phyloP scores from a whole-genome alignment of 2,329 filamentous ascomycete species.

The Fusarium oxysporum region DNA sequence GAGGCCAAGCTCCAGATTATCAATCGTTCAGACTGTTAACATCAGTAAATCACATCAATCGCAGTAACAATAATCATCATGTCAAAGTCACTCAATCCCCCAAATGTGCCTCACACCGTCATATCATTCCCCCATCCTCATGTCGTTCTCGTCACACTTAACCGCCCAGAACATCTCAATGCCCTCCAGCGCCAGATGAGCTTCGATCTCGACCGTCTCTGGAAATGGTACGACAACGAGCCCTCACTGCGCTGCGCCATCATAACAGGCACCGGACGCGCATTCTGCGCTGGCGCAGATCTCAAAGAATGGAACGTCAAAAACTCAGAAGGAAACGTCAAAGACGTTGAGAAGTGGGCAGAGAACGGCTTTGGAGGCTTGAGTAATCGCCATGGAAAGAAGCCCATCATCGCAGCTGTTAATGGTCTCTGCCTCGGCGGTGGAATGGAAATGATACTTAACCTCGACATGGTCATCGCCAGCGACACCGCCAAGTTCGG shows the following conservation, averaged over 20 bases:
- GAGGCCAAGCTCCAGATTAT: constrained; percentile 1
- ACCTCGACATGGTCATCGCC: constrained; percentile 77
- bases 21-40: not conserved
- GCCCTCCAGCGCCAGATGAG: constrained; percentile 64
- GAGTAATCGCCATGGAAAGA: constrained; percentile 72
- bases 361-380: constrained; percentile 69
- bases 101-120: constrained; percentile 54
- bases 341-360: constrained; percentile 57
- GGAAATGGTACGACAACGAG: constrained; percentile 72
- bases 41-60: constrained; percentile 6
- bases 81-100: constrained; percentile 52
- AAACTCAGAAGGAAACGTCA: constrained; percentile 46
- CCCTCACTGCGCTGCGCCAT: constrained; percentile 70
- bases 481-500: constrained; percentile 66
- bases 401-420: constrained; percentile 79
- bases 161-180: constrained; percentile 69
- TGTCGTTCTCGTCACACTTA: constrained; percentile 69
- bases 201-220: constrained; percentile 60
- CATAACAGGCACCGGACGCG: constrained; percentile 70
- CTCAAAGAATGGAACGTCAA: constrained; percentile 70
- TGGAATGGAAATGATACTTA: constrained; percentile 79
- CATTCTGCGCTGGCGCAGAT: constrained; percentile 76
- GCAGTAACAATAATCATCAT: constrained; percentile 31
- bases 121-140: constrained; percentile 65
- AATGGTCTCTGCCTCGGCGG: constrained; percentile 80